Conservation (phyloP, 352 stramenopile genomes). For the Plasmopara muralis region DNA sequence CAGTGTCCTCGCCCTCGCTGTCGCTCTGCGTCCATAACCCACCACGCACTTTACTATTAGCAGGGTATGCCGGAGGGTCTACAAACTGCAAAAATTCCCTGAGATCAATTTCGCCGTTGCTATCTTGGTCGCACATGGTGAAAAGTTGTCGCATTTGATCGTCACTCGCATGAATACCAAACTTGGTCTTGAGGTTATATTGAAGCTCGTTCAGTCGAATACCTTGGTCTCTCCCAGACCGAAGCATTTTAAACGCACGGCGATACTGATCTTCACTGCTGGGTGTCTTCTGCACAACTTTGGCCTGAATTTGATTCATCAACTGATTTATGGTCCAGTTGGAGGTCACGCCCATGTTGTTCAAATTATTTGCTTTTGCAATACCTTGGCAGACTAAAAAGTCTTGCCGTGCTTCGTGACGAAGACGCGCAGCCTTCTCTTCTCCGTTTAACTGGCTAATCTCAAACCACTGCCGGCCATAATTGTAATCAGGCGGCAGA, state of each 20-base stretch:
- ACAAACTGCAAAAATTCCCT: slow-evolving; percentile 73
- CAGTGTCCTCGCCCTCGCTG: slow-evolving; percentile 16
- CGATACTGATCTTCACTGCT: slow-evolving; percentile 73
- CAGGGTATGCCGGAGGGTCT: slow-evolving; percentile 49
- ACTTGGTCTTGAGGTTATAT: slow-evolving; percentile 72
- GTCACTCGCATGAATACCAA: slow-evolving; percentile 73
- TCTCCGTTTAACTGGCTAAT: slow-evolving; percentile 64
- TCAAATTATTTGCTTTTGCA: slow-evolving; percentile 21
- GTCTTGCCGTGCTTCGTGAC: slow-evolving; percentile 53
- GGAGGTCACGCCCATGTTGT: slow-evolving; percentile 39
- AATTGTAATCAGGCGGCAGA: slow-evolving; percentile 70
- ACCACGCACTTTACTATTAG: slow-evolving; percentile 44
- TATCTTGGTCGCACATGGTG: slow-evolving; percentile 48
- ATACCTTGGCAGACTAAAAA: slow-evolving; percentile 32
- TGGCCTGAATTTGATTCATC: slow-evolving; percentile 67
- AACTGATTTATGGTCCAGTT: slow-evolving; percentile 64
- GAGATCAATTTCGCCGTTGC: slow-evolving; percentile 67
- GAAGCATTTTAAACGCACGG: slow-evolving; percentile 76
- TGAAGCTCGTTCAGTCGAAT: slow-evolving; percentile 67
- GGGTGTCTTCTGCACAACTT: slow-evolving; percentile 72
- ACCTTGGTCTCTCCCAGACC: slow-evolving; percentile 50
- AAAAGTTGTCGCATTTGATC: slow-evolving; percentile 66
- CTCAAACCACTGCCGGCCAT: slow-evolving; percentile 68
- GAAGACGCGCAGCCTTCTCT: slow-evolving; percentile 42
- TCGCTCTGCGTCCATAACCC: slow-evolving; percentile 46